Conservation (phyloP, 495 filamentous ascomycete genomes). For the Pyrenula aspistea region DNA sequence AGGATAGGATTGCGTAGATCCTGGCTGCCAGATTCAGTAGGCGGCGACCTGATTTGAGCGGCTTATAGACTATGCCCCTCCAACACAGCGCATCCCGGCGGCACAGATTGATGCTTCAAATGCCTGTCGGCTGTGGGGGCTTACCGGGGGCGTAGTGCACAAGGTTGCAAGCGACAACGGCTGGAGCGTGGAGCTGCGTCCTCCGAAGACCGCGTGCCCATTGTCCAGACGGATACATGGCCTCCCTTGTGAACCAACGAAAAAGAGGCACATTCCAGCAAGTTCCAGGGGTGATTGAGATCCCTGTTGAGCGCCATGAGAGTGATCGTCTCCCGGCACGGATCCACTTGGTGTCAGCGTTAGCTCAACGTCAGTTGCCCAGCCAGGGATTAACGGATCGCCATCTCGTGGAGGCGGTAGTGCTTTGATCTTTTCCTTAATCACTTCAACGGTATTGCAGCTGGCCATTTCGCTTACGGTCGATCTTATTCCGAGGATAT, state of each 20-base stretch:
- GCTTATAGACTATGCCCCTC: neutral
- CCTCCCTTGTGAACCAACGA: neutral
- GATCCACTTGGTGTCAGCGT: neutral
- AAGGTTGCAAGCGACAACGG: neutral
- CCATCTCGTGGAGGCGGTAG: neutral
- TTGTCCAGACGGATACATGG: neutral
- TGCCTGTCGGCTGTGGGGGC: neutral
- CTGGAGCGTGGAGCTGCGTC: neutral
- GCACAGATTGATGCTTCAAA: neutral
- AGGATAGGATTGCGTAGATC: neutral
- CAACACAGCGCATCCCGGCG: neutral
- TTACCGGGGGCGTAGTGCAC: neutral
- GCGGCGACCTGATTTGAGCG: neutral
- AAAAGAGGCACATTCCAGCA: neutral
- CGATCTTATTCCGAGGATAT: neutral
- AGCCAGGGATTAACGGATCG: neutral
- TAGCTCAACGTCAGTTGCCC: neutral
- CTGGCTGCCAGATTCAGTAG: neutral
- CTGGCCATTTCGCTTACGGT: neutral
- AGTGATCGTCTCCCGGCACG: neutral
- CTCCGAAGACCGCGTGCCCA: neutral
- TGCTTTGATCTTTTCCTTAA: neutral
- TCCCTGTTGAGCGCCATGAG: neutral
- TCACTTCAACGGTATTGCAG: neutral
- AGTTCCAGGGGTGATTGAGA: neutral